phyloP scores from a whole-genome alignment of 2,329 filamentous ascomycete genomes.

The Dryadomyces quercivorus region DNA sequence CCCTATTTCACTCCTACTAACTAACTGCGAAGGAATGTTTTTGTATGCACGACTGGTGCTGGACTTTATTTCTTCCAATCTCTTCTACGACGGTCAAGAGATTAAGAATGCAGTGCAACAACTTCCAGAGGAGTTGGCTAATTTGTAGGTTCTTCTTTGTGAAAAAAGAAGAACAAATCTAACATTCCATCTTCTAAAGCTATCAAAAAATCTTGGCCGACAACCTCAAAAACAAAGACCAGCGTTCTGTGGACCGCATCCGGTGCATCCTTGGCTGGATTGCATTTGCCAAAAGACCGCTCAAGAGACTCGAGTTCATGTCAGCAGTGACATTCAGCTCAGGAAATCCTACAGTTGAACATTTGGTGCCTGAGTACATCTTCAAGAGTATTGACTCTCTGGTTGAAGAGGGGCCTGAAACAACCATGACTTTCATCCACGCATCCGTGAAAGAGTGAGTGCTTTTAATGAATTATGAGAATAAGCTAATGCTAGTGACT shows the following conservation, averaged over 20 bases:
- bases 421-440: constrained; percentile 13
- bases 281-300: constrained; percentile 22
- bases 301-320: constrained; percentile 20
- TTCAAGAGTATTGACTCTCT: constrained; percentile 9
- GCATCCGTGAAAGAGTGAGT: constrained; percentile 14
- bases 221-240: constrained; percentile 15
- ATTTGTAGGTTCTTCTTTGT: neutral
- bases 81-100: constrained; percentile 18
- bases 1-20: no score
- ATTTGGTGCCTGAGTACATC: constrained; percentile 7
- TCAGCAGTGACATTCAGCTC: constrained; percentile 16
- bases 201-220: constrained; percentile 15
- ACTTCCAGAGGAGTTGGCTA: neutral
- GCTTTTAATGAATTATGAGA: neutral
- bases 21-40: constrained; percentile 21
- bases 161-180: neutral
- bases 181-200: neutral
- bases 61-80: constrained; percentile 19
- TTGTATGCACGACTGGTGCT: constrained; percentile 23
- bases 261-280: constrained; percentile 23
- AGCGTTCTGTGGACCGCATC: constrained; percentile 17
- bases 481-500: neutral
- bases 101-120: constrained; percentile 6
- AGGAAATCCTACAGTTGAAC: neutral
- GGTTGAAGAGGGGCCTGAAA: constrained; percentile 11